Base-by-base conservation (phyloP, 345 rosid genomes). In the Arabis alpina region DNA sequence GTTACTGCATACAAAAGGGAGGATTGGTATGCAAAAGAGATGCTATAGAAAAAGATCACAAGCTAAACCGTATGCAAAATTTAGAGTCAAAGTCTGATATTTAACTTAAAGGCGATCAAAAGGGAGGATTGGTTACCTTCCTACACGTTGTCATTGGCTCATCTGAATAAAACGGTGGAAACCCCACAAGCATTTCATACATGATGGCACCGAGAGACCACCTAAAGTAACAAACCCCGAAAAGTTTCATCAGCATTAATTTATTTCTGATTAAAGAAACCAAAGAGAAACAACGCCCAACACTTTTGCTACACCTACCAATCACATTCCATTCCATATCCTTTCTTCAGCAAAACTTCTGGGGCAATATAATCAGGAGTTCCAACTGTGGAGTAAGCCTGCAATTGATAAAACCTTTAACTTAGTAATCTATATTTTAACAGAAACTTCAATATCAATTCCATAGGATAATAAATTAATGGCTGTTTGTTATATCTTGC, bases 111-210 rank as follows among this genome's bases (percentile, higher is more conserved):
- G 8, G 24, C 24, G 2, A 8, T 4, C 27, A 4, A 28, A 43
- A 60, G 25, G 41, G 42, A 48, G 23, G 49, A 51, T 8, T 2
- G 9, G 7, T 62, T 80, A 91, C 99, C 97, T 91, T 94, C 82
- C 99, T 83, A 84, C 99, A 94, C 10, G 99, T 94, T 73, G 97
- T 83, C 97, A 94, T 94, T 12, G 97, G 95, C 54, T 91, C 99
- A 59, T 94, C 99, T 5, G 99, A 94, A 85, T 94, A 94, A 82
- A 94, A 94, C 10, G 99, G 99, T 16, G 99, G 97, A 82, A 82
- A 94, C 43, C 99, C 99, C 56, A 94, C 99, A 62, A 94, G 99
- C 99, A 94, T 94, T 87, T 94, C 97, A 80, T 91, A 94, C 99
- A 94, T 94, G 64, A 94, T 94, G 50, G 99, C 97, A 71, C 99